Evolutionary conservation across 176 grass and related monocot species (phyloP), one percentile per base, ranked within the genome.

Genomic region (Eleusine coracana): DNA sequence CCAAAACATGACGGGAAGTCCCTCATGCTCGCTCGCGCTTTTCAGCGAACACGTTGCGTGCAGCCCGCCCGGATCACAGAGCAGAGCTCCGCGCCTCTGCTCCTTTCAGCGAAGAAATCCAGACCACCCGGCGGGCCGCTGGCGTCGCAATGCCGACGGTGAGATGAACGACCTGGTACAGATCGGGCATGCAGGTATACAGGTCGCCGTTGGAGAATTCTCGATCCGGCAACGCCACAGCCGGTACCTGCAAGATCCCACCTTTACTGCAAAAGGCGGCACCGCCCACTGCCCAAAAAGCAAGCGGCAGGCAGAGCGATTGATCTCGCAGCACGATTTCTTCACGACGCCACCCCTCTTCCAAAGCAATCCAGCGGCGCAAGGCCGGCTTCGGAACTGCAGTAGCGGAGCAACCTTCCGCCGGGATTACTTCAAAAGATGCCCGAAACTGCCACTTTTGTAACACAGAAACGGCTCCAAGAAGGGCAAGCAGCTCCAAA

Each of bases 1-100:
- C 94, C 91, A 51, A 97, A 97, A 86, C 91, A 92, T 80, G 94
- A 97, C 77, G 91, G 89, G 79, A 97, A 97, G 66, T 94, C 91
- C 87, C 91, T 94, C 94, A 90, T 94, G 50, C 49, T 80, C 14
- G 15, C 59, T 69, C 4, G 21, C 80, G 51, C 66, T 37, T 84
- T 87, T 77, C 71, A 12, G 13, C 58, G 71, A 87, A 87, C 77
- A 85, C 71, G 66, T 84, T 9, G 75, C 39, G 82, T 44, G 78
- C 74, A 68, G 71, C 23, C 48, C 70, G 42, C 88, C 28, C 71
- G 44, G 64, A 82, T 71, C 68, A 28, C 73, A 70, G 71, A 10
- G 5, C 34, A 10, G 21, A 60, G 18, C 40, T 12, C 6, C 16
- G 20, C 79, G 37, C 74, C 31, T 51, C 68, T 12, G n/a, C 70